Conservation (phyloP, 148 eudicot genomes). For the Drosera capensis region DNA sequence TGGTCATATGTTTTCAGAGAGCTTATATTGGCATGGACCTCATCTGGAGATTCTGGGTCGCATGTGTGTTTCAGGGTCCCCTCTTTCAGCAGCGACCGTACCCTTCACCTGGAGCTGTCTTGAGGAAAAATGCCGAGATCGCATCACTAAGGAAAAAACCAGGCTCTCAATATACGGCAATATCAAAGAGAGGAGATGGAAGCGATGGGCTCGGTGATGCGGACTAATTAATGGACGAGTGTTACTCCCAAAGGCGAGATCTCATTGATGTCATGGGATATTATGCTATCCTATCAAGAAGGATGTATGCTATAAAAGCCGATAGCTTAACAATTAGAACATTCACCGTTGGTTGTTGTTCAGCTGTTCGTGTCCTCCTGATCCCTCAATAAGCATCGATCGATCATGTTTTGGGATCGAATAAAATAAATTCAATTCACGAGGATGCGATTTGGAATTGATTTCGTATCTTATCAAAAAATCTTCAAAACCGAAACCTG, state of each 20-base stretch:
- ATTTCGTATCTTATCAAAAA: no score
- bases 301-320: no score
- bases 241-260: not conserved
- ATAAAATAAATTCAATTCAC: no score
- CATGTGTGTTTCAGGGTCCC: constrained; percentile 78
- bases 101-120: constrained; percentile 95
- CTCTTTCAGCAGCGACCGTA: constrained; percentile 98
- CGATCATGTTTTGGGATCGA: no score
- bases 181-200: constrained; percentile 96
- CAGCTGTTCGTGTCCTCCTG: no score
- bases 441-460: no score
- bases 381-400: no score
- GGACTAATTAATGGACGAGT: constrained; percentile 37
- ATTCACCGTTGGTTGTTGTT: no score
- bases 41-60: constrained; percentile 6
- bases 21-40: not conserved
- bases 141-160: constrained; percentile 80
- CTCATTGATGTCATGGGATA: not conserved
- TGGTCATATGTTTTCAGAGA: no score
- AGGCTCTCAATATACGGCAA: constrained; percentile 45
- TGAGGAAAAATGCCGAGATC: constrained; percentile 84
- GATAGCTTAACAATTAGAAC: no score
- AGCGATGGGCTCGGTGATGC: constrained; percentile 99
- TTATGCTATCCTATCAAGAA: no score
- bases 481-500: no score